Conservation (phyloP, 2,329 filamentous ascomycete species). For the Aspergillus glaucus region DNA sequence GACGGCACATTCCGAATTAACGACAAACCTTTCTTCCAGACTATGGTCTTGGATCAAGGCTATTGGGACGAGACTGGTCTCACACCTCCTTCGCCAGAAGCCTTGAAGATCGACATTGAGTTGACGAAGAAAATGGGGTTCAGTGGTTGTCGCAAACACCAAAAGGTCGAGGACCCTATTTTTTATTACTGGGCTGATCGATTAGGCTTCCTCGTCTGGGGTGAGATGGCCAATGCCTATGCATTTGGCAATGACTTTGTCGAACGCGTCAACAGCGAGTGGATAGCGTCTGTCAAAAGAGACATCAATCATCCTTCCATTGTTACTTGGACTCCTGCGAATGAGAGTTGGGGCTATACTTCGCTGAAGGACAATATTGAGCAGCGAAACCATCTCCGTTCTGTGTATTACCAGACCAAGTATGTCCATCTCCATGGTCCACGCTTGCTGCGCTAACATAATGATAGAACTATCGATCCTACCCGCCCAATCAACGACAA, state of each 20-base stretch:
- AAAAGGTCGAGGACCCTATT: slow-evolving; percentile 58
- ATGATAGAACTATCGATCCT: slow-evolving; percentile 49
- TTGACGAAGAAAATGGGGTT: slow-evolving; percentile 59
- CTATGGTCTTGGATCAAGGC: slow-evolving; percentile 64
- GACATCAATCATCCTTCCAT: slow-evolving; percentile 62
- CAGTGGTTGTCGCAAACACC: slow-evolving; percentile 65
- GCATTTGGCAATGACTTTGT: slow-evolving; percentile 55
- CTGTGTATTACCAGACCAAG: slow-evolving; percentile 60
- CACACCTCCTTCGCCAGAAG: slow-evolving; percentile 58
- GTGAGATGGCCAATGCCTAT: slow-evolving; percentile 65
- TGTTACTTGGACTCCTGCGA: slow-evolving; percentile 62
- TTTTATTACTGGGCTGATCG: slow-evolving; percentile 64
- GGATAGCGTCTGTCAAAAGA: slow-evolving; percentile 56
- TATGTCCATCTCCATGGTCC: slow-evolving; percentile 21
- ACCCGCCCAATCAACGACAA: slow-evolving; percentile 64
- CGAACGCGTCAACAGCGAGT: slow-evolving; percentile 58
- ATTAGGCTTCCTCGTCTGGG: slow-evolving; percentile 60
- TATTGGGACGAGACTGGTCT: slow-evolving; percentile 66
- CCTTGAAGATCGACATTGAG: slow-evolving; percentile 59
- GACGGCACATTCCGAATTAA: slow-evolving; percentile 59
- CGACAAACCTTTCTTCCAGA: slow-evolving; percentile 60
- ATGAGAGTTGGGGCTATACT: slow-evolving; percentile 60
- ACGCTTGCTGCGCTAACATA: neutral
- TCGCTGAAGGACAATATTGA: slow-evolving; percentile 50
- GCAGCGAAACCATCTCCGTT: slow-evolving; percentile 59